These are phyloP conservation scores for Apiospora aurea DNA, from an alignment of 2,329 filamentous ascomycete genomes.

Conservation along the genomic window DNA sequence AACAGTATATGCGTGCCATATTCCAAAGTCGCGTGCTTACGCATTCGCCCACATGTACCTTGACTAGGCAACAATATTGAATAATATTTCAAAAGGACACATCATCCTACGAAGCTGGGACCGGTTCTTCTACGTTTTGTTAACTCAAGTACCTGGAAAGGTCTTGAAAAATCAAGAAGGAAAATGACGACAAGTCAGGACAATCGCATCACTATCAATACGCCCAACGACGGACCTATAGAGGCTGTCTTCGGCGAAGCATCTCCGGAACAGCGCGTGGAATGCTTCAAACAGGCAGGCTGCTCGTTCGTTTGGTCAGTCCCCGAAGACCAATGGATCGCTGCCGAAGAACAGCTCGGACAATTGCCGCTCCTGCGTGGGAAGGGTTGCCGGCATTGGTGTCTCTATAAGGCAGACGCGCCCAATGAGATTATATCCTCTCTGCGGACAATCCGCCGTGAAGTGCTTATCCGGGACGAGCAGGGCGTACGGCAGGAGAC, in stretches of 20 bases:
- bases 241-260: constrained; percentile 6
- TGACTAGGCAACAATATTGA: not conserved
- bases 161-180: not conserved
- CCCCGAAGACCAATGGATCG: not conserved
- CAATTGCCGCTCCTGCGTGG: constrained; percentile 8
- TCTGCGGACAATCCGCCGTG: not conserved
- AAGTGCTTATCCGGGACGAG: constrained; percentile 9
- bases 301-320: not conserved
- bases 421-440: constrained; percentile 5
- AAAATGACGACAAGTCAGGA: not conserved
- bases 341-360: not conserved
- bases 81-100: not conserved
- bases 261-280: not conserved
- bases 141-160: not conserved
- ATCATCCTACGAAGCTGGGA: not conserved
- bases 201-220: constrained; percentile 15
- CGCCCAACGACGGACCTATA: not conserved
- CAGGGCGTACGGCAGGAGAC: not conserved
- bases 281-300: constrained; percentile 19
- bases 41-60: not conserved
- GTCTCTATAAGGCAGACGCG: not conserved
- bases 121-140: not conserved
- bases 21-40: not conserved
- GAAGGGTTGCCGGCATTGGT: constrained; percentile 15
- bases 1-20: not conserved